phyloP scores from a whole-genome alignment of 306 rosid species.

The Dalbergia oliveri region DNA sequence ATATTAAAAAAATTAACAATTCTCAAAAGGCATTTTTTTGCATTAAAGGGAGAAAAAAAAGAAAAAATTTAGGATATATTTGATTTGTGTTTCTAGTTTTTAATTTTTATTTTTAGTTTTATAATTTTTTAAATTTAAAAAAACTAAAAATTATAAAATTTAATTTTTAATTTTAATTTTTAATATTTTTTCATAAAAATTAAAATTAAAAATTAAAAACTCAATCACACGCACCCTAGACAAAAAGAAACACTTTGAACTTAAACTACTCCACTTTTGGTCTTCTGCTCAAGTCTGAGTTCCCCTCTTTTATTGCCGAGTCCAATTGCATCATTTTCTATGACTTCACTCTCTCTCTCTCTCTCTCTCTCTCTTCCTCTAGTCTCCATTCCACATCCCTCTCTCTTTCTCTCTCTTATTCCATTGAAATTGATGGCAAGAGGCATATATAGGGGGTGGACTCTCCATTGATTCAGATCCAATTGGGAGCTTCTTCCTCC shows the following conservation, averaged over 20 bases:
- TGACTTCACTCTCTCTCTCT: conserved; percentile 46
- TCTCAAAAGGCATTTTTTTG: neutral
- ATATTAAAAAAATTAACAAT: neutral
- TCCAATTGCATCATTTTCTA: conserved; percentile 70
- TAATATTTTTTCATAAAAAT: too few species aligned
- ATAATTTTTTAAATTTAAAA: too few species aligned
- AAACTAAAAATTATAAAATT: too few species aligned
- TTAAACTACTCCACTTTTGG: conserved; percentile 39
- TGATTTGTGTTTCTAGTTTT: too few species aligned
- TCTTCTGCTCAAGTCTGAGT: conserved; percentile 62
- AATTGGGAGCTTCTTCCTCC: conserved; percentile 50
- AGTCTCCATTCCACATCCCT: conserved; percentile 30
- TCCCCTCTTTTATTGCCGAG: conserved; percentile 85
- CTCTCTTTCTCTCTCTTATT: conserved; percentile 43
- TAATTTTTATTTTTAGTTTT: too few species aligned
- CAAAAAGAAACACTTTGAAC: neutral
- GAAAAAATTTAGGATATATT: too few species aligned
- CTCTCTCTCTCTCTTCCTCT: conserved; percentile 30
- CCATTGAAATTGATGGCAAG: conserved; percentile 68
- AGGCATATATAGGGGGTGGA: conserved; percentile 77
- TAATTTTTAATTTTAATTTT: too few species aligned
- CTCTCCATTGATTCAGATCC: conserved; percentile 97
- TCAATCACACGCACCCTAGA: too few species aligned
- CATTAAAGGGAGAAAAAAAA: neutral
- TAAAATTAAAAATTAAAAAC: too few species aligned